Evolutionary conservation across 1,139 yeast genomes (phyloP).

Genomic region (Hanseniaspora uvarum): DNA sequence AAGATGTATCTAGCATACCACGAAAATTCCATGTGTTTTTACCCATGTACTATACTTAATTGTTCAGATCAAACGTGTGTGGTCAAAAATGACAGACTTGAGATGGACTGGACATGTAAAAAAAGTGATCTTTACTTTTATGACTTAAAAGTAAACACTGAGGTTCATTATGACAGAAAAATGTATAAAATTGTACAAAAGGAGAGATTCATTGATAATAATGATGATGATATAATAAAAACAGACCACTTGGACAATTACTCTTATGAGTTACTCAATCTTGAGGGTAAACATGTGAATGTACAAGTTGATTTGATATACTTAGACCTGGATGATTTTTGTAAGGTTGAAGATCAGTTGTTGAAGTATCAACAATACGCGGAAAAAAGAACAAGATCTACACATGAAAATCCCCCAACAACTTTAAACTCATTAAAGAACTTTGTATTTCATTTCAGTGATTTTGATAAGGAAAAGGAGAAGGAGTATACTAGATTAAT

Average conservation of each 20-base stretch:
- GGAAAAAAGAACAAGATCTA: neutral
- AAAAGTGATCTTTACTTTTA: neutral
- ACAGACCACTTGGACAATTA: neutral
- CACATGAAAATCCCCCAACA: neutral
- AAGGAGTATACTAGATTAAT: neutral
- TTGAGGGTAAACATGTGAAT: neutral
- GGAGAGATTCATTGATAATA: neutral
- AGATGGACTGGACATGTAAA: neutral
- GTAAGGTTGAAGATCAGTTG: neutral
- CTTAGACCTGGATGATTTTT: constrained; percentile 1
- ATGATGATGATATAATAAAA: neutral
- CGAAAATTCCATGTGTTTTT: constrained; percentile 6
- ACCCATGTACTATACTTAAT: neutral
- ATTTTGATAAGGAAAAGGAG: neutral
- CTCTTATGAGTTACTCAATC: neutral
- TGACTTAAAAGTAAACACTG: neutral
- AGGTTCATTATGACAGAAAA: constrained; percentile 1
- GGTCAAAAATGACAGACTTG: neutral
- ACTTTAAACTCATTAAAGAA: neutral
- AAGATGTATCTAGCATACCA: constrained; percentile 4
- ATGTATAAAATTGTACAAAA: constrained; percentile 2
- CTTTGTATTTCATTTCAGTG: constrained; percentile 8
- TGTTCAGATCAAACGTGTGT: neutral
- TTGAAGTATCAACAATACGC: neutral
- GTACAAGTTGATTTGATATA: neutral